These are phyloP conservation scores for Solanum arcanum DNA, from an alignment of 257 asterid species.

Conservation along the genomic window DNA sequence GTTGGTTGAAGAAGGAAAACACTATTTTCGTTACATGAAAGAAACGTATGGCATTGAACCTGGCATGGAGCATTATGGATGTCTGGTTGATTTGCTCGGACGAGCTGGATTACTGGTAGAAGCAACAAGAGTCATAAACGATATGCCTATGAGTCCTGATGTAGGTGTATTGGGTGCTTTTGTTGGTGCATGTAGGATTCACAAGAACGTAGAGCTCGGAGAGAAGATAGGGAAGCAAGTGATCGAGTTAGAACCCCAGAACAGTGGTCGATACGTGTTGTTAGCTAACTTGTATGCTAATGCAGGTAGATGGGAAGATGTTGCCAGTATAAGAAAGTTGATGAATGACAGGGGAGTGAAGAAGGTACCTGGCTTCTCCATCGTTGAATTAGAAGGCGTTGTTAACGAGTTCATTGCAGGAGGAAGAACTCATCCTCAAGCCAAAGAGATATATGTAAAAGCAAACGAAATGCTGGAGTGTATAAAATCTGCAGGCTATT, in stretches of 20 bases:
- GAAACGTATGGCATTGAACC: slow-evolving; percentile 42
- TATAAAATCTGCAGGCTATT: slow-evolving; percentile 42
- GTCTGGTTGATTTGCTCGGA: slow-evolving; percentile 85
- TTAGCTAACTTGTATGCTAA: slow-evolving; percentile 66
- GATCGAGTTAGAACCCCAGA: slow-evolving; percentile 61
- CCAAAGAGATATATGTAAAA: slow-evolving; percentile 48
- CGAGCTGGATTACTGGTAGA: slow-evolving; percentile 69
- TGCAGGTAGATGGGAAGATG: slow-evolving; percentile 70
- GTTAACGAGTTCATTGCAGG: slow-evolving; percentile 65
- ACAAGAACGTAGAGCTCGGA: slow-evolving; percentile 50
- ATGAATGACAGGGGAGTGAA: slow-evolving; percentile 83
- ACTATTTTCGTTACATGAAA: slow-evolving; percentile 49
- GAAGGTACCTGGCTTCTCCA: slow-evolving; percentile 59
- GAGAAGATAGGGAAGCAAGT: slow-evolving; percentile 57
- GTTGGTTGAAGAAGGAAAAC: slow-evolving; percentile 51
- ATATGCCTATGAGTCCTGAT: slow-evolving; percentile 69
- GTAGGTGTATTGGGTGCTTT: slow-evolving; percentile 77
- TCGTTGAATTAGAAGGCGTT: slow-evolving; percentile 46
- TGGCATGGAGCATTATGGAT: slow-evolving; percentile 77
- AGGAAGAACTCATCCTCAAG: slow-evolving; percentile 58
- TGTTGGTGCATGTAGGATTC: slow-evolving; percentile 80
- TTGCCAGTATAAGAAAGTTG: slow-evolving; percentile 53
- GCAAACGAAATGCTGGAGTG: slow-evolving; percentile 49
- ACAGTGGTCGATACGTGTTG: slow-evolving; percentile 73
- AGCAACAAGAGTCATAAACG: slow-evolving; percentile 35